Base-by-base conservation (phyloP, 2,329 filamentous ascomycete species). In the Neonectria neomacrospora region DNA sequence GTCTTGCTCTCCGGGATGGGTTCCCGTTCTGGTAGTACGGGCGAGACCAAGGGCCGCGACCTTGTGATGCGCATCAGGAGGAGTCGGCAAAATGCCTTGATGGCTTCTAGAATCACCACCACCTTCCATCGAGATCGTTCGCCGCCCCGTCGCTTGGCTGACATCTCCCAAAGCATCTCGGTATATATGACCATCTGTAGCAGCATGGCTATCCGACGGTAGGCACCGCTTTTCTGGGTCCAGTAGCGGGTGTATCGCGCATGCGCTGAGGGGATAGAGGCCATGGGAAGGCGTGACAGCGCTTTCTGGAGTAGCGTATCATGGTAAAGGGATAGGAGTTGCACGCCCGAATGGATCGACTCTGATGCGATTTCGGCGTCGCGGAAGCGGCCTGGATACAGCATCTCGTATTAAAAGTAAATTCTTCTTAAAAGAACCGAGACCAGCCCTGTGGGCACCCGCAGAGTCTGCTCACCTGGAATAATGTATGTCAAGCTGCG, bases 141-240 rank as follows among this genome's bases (percentile, higher is more conserved):
- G 47, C 91, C 94, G 18, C 93, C 92, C 66, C 90, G 90, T 52
- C 95, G 87, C 79, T 97, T 96, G 28, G 94, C 94, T 28, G 91
- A 88, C 96, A 99, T 99, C 78, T 99, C 96, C 86, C 95, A 96
- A n/a, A 99, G 81, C 30, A 99, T 83, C 80, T 99, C 93, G 0
- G 94, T 97, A 76, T 98, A 98, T 70, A 96, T 92, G 26, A 97
- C 91, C 80, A 97, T 91, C 76, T 97, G 93, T 52, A 99, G 82
- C 5, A 94, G 82, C 67, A 94, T 85, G 42, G 95, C 94, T 58
- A 96, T 88, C 63, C 92, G 88, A 63, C 90, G 88, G 78, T 99
- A 99, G 10, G 93, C 83, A 5, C 85, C 82, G 72, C 85, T 88
- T 71, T 85, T 86, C 58, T 83, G 78, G 7, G 86, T 83, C 89